phyloP scores from a whole-genome alignment of 169 alveolate genomes.

The Cryptosporidium tyzzeri region DNA sequence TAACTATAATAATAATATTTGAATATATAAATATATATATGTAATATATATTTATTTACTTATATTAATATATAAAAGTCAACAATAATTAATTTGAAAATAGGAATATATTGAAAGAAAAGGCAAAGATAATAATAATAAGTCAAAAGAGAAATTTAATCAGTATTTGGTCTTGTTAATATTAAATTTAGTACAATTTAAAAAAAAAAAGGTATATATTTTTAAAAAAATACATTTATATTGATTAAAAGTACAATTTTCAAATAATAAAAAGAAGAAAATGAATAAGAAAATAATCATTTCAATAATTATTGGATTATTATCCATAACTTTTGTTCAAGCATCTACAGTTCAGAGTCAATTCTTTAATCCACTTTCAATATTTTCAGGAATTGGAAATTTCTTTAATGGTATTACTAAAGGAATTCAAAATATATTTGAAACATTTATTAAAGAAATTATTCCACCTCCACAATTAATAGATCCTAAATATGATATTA shows the following conservation, averaged over 20 bases:
- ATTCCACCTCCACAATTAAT: slow-evolving; percentile 24
- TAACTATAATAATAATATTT: no score
- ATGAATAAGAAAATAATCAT: slow-evolving; percentile 31
- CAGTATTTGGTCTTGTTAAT: not conserved
- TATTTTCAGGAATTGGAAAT: slow-evolving; percentile 55
- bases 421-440: slow-evolving; percentile 58
- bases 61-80: not conserved
- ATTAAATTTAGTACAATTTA: not conserved
- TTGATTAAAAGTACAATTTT: not conserved
- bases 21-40: no score
- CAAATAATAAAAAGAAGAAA: not conserved
- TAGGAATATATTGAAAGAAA: no score
- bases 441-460: slow-evolving; percentile 41
- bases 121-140: not conserved
- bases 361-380: slow-evolving; percentile 44
- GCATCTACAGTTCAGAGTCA: slow-evolving; percentile 56
- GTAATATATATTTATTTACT: not conserved
- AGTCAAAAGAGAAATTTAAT: not conserved
- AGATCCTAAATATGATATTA: slow-evolving; percentile 63
- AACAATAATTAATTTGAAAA: not conserved
- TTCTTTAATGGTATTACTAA: slow-evolving; percentile 33
- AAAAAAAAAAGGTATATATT: not conserved
- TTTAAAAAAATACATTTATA: not conserved
- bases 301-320: slow-evolving; percentile 43
- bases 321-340: slow-evolving; percentile 26